Evolutionary conservation across 208 protist species (phyloP), one percentile per base, ranked within the genome.

Genomic region (Acanthamoeba healyi): DNA sequence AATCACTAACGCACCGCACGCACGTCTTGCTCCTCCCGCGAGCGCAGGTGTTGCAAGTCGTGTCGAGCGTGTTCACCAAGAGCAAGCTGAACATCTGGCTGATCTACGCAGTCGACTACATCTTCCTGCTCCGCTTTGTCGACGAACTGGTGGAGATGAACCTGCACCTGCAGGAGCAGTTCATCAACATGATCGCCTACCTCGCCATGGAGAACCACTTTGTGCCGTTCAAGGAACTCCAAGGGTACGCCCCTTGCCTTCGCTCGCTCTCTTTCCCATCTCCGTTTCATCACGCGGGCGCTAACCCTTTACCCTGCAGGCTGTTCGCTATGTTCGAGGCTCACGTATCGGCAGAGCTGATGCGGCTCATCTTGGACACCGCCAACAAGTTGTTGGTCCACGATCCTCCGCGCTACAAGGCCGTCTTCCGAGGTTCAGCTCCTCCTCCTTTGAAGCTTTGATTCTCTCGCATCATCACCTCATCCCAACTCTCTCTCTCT

Each of bases 121-220:
- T 74, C 84, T 91, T 91, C 84, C 84, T 91, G 22, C 54, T 91
- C 34, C 84, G 84, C 15, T 91, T 91, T 34, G 84, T 91, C 38
- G 84, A 91, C 84, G 84, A 46, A 17, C 61, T 91, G 84, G 38
- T 38, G n/a, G 34, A 29, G 1, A 91, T 91, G 84, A 72, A 26
- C 36, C 36, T 34, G 22, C 84, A 65, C 54, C 42, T 91, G 44
- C 84, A 91, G 38, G 56, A 91, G 40, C 56, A 72, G 24, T 91
- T 91, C 84, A 26, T 91, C 19, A 54, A 54, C 34, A 46, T 91
- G 46, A 70, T 91, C 38, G 54, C 34, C 56, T 91, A 51, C 54
- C 26, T 91, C 61, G 84, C 84, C 29, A 26, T 72, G 32, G 84
- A 91, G 10, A 91, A 91, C 56, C 51, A 91, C 42, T 91, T 91